Evolutionary conservation across 2,329 filamentous ascomycete genomes (phyloP), one percentile per base, ranked within the genome.

Genomic region (Ceratocystiopsis brevicomis): DNA sequence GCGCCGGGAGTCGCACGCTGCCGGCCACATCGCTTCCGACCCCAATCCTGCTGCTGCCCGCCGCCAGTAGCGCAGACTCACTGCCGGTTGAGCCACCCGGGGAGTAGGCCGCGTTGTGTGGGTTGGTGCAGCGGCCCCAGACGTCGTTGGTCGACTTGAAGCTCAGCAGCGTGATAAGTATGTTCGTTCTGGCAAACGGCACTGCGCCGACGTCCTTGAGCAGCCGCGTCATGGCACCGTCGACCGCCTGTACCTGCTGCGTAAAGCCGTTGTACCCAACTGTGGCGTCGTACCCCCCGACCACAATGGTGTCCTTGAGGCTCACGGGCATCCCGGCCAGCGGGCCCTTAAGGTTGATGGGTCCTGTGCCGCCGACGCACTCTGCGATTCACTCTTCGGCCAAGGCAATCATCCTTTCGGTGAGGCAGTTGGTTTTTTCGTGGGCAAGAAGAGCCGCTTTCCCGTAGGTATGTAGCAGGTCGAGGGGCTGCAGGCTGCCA

Each of bases 21-120:
- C 88, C 87, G 14, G 86, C 87, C 15, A 95, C 86, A 58, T 94
- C 87, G 40, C 81, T 87, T 87, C 87, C 88, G 50, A 95, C 80
- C 37, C 87, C 87, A 47, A 95, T 92, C 36, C 86, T 71, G 45
- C 47, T 47, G 39, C 84, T 85, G 35, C 81, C 81, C 40, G 85
- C 71, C 1, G 87, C 87, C 4, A 95, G 65, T 3, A 95, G 64
- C 0, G 87, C 86, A 6, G 73, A 73, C 60, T 95, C 88, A 48
- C 82, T 86, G 37, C 82, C 85, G 62, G 85, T 93, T 1, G 82
- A 90, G 16, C 88, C 88, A 18, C 88, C 88, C 0, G 87, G 85
- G 0, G 82, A 86, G 63, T 92, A 94, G 36, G 72, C 74, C n/a
- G 62, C 61, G 55, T 85, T 86, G 60, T 93, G 84, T 0, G 87